These are phyloP conservation scores for Termitomyces sp. DNA, from an alignment of 768 basidiomycete species.

Conservation along the genomic window DNA sequence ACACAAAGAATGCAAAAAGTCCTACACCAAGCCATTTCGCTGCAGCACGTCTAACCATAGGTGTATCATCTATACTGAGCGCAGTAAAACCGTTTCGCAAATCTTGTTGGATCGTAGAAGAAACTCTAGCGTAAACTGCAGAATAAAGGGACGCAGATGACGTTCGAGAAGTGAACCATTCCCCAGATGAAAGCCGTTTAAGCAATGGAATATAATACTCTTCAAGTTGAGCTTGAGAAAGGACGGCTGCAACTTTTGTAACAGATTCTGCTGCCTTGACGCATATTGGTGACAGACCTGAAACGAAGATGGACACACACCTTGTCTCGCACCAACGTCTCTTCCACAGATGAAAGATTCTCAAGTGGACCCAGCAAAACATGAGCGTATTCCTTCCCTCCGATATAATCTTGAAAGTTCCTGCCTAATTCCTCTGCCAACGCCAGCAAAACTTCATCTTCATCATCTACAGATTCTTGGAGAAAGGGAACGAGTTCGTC, in stretches of 20 bases:
- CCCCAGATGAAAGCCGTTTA: slow-evolving; percentile 83
- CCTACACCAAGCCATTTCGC: slow-evolving; percentile 95
- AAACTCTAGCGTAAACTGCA: slow-evolving; percentile 80
- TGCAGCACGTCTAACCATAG: slow-evolving; percentile 96
- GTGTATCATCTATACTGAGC: slow-evolving; percentile 90
- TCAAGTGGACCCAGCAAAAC: slow-evolving; percentile 87
- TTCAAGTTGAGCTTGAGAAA: slow-evolving; percentile 79
- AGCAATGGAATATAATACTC: slow-evolving; percentile 88
- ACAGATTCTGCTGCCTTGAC: slow-evolving; percentile 91
- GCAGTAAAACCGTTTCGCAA: slow-evolving; percentile 78
- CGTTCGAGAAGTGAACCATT: slow-evolving; percentile 98
- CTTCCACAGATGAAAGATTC: slow-evolving; percentile 94
- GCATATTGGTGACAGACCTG: neutral
- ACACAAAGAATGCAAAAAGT: slow-evolving; percentile 15
- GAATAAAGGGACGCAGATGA: slow-evolving; percentile 93
- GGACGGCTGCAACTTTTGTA: slow-evolving; percentile 75
- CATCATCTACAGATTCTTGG: slow-evolving; percentile 98
- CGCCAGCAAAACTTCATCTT: slow-evolving; percentile 95
- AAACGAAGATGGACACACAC: slow-evolving; percentile 40
- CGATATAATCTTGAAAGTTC: slow-evolving; percentile 91
- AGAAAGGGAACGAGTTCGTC: slow-evolving; percentile 96
- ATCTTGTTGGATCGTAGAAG: slow-evolving; percentile 74
- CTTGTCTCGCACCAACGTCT: slow-evolving; percentile 97
- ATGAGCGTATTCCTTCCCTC: slow-evolving; percentile 84
- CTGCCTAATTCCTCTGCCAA: slow-evolving; percentile 92